phyloP scores from a whole-genome alignment of 163 green algal genomes.

The Botryococcus braunii region DNA sequence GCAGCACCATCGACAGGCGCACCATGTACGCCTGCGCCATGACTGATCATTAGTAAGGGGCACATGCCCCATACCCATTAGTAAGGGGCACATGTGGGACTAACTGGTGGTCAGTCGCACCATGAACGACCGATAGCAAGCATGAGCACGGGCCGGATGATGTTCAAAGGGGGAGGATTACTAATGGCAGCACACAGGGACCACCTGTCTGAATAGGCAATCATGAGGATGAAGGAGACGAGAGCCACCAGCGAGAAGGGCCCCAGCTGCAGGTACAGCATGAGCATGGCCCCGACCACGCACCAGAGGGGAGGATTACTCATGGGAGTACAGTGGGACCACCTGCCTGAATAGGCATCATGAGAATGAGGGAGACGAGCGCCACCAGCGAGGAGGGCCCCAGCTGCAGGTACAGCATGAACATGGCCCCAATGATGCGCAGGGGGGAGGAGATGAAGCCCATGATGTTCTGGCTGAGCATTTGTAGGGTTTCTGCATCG shows the following conservation, averaged over 20 bases:
- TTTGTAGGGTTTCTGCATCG: constrained; percentile 55
- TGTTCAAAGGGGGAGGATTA: no score
- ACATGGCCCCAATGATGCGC: constrained; percentile 55
- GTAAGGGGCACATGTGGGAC: no score
- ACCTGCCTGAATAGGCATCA: constrained; percentile 60
- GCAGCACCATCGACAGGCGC: background rate
- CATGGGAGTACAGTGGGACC: no score
- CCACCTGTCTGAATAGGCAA: no score
- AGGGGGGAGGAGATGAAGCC: constrained; percentile 57
- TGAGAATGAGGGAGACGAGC: constrained; percentile 44
- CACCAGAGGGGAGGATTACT: no score
- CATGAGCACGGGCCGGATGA: no score
- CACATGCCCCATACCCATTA: no score
- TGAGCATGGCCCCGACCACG: constrained; percentile 50
- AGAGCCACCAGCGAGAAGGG: constrained; percentile 40
- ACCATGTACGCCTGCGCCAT: constrained; percentile 7
- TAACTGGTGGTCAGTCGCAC: no score
- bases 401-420: constrained; percentile 66
- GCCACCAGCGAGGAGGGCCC: constrained; percentile 43
- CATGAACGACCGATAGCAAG: no score
- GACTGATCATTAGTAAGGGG: no score
- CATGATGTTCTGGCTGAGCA: constrained; percentile 51
- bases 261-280: constrained; percentile 70
- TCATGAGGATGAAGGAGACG: constrained; percentile 46
- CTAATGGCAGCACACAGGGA: no score